Conservation (phyloP, 2,329 filamentous ascomycete genomes). For the Aspergillus sp. region DNA sequence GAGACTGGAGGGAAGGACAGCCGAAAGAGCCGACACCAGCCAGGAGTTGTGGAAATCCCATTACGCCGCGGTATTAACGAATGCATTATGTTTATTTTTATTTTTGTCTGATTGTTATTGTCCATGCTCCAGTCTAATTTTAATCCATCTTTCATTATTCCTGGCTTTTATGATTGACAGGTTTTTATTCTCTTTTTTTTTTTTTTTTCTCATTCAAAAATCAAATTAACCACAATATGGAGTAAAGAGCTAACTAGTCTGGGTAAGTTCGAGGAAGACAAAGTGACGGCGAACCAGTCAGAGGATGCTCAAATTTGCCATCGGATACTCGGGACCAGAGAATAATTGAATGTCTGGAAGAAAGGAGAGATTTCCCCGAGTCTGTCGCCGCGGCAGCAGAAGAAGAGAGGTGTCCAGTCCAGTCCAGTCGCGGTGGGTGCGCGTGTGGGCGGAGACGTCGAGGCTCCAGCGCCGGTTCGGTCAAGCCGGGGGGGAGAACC, state of each 20-base stretch:
- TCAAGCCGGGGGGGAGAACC: conserved; percentile 8
- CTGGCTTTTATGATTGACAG: not conserved
- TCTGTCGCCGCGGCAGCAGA: conserved; percentile 17
- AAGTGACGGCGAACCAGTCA: not conserved
- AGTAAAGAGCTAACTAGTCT: not conserved
- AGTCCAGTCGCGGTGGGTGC: not conserved
- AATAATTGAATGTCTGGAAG: not conserved
- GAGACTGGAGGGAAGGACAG: too few relatives aligned
- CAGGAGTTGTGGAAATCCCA: too few relatives aligned
- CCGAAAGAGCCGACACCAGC: too few relatives aligned
- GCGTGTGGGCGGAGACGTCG: conserved; percentile 19
- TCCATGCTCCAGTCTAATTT: not conserved
- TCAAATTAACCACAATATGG: not conserved
- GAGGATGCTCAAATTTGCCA: conserved; percentile 15
- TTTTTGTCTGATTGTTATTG: not conserved
- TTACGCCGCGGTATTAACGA: too few relatives aligned
- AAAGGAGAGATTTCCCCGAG: conserved; percentile 25
- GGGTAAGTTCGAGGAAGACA: not conserved
- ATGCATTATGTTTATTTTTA: too few relatives aligned
- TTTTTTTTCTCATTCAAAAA: not conserved
- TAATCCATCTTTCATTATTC: not conserved
- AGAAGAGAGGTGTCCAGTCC: not conserved
- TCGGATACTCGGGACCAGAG: conserved; percentile 31
- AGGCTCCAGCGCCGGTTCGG: conserved; percentile 16
- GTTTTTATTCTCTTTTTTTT: not conserved